These are phyloP conservation scores for Candolleomyces aberdarensis DNA, from an alignment of 768 basidiomycete genomes.

Conservation along the genomic window DNA sequence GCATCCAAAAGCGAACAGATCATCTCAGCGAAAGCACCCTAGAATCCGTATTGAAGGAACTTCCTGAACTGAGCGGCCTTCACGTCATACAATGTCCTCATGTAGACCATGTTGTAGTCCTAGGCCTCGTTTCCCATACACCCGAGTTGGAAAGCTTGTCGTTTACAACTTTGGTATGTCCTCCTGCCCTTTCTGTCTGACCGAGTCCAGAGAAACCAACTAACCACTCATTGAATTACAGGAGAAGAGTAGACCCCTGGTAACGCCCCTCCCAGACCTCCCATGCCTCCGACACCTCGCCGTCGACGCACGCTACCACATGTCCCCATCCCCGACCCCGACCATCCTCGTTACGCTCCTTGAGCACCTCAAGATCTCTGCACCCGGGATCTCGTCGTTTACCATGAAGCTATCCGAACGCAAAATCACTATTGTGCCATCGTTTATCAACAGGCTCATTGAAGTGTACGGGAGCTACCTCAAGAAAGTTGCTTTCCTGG, in stretches of 20 bases:
- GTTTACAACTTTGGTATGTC: constrained; percentile 55
- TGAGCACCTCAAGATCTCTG: constrained; percentile 26
- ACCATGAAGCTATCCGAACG: constrained; percentile 45
- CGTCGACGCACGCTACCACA: constrained; percentile 43
- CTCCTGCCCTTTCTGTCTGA: not conserved
- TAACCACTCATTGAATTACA: constrained; percentile 12
- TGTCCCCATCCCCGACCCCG: constrained; percentile 27
- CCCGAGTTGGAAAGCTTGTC: constrained; percentile 61
- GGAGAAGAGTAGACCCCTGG: constrained; percentile 33
- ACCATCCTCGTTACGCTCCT: constrained; percentile 28
- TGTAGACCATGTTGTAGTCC: constrained; percentile 48
- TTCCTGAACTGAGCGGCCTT: constrained; percentile 54
- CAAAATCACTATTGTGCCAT: constrained; percentile 31
- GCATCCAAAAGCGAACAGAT: constrained; percentile 45
- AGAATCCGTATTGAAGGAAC: constrained; percentile 40
- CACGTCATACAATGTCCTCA: constrained; percentile 62
- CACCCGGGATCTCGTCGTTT: constrained; percentile 33
- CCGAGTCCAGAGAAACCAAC: constrained; percentile 1
- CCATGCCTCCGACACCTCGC: constrained; percentile 48
- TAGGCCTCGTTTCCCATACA: constrained; percentile 43
- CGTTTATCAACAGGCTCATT: constrained; percentile 39
- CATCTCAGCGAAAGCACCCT: constrained; percentile 54
- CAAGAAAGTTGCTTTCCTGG: constrained; percentile 42
- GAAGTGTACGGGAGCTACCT: constrained; percentile 37
- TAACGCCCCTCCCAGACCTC: constrained; percentile 30